Base-by-base conservation (phyloP, 495 filamentous ascomycete genomes). In the Bombardia bombarda region DNA sequence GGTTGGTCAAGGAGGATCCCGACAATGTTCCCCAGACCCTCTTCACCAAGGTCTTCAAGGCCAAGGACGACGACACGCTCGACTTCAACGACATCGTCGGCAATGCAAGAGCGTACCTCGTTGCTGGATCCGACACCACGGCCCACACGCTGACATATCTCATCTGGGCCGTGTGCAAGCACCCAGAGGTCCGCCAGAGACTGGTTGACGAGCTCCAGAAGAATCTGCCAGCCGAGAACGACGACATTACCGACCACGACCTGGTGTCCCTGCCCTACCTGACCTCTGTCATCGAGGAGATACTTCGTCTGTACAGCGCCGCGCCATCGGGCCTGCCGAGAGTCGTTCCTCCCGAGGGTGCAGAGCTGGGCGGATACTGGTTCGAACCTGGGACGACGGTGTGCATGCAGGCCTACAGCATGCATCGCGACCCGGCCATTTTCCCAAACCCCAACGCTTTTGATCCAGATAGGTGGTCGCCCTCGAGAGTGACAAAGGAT, bases 271-370 rank as follows among this genome's bases (percentile, higher is more conserved):
- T 78, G 31, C 65, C 70, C 4, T 79, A 72, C 37, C 49, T 79
- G 13, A 67, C 72, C 43, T 58, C 60, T 5, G 57, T 72, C 17
- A 72, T 80, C 48, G 64, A 70, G 20, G 80, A 83, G 53, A 63
- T 77, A 0, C 61, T 84, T n/a, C 69, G 80, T 1, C 50, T 82
- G 10, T 66, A 78, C 43, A 61, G 70, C 1, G 70, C 73, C 7
- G 69, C 71, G 0, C 70, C 73, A 0, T 51, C 60, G 3, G 73
- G 50, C 0, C 52, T 74, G 14, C 63, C 63, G 9, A 61, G 79
- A 4, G 13, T 32, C 2, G 55, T 56, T 0, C 53, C 53, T 3
- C 21, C 47, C 3, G 53, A 49, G 12, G 63, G 61, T 9, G 49
- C 49, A 2, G 45, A 48, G 0, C 30, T 68, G 12, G 35, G 32